Evolutionary conservation across 1,139 yeast species (phyloP).

Genomic region (Protomyces macrosporus): DNA sequence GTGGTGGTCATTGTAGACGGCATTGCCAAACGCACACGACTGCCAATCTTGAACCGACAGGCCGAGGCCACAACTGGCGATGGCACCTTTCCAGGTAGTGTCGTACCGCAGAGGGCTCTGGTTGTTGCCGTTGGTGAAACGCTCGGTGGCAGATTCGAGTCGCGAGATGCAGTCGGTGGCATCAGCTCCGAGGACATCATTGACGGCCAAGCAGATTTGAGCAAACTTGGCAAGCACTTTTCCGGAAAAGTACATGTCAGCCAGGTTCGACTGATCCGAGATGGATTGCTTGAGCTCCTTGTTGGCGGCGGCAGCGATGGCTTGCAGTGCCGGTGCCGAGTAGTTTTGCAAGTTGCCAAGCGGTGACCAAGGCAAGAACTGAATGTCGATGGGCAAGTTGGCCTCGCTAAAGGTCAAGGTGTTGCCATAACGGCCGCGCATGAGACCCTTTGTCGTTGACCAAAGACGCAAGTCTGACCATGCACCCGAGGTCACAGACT

Average conservation of each 20-base stretch:
- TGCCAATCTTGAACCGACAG: constrained; percentile 41
- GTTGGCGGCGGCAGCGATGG: constrained; percentile 54
- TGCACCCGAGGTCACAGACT: constrained; percentile 46
- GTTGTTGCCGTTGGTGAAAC: constrained; percentile 51
- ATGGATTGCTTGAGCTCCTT: constrained; percentile 57
- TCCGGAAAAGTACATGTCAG: constrained; percentile 61
- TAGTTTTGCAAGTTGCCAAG: constrained; percentile 42
- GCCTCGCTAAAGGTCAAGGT: constrained; percentile 49
- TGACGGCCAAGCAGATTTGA: constrained; percentile 58
- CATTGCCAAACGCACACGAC: constrained; percentile 57
- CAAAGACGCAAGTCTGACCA: constrained; percentile 44
- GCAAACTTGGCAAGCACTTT: constrained; percentile 73
- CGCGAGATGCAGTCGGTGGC: constrained; percentile 47
- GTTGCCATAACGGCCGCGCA: constrained; percentile 56
- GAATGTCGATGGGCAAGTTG: constrained; percentile 50
- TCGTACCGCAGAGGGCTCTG: constrained; percentile 62
- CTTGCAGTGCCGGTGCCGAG: constrained; percentile 45
- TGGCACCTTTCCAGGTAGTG: constrained; percentile 59
- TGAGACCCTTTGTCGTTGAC: constrained; percentile 62
- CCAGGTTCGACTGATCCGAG: constrained; percentile 45
- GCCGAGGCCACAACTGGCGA: constrained; percentile 50
- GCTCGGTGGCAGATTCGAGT: constrained; percentile 52
- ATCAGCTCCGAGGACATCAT: constrained; percentile 51
- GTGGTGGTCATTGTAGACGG: constrained; percentile 73
- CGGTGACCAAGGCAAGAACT: constrained; percentile 47